phyloP scores from a whole-genome alignment of 495 filamentous ascomycete genomes.

The Pyronema omphalodes region DNA sequence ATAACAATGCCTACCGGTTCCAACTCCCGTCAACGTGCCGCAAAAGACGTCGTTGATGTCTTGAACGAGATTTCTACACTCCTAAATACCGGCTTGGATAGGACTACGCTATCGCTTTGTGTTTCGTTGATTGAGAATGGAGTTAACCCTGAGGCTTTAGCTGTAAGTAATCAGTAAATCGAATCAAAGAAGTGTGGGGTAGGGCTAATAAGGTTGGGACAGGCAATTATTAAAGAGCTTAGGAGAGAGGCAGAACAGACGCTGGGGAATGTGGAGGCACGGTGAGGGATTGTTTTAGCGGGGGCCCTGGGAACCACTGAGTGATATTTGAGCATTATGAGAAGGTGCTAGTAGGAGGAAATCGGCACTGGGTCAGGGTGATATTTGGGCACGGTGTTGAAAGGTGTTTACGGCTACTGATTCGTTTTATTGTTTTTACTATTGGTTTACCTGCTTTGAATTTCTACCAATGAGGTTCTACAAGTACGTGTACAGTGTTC shows the following conservation, averaged over 20 bases:
- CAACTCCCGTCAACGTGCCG: constrained; percentile 59
- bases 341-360: no score
- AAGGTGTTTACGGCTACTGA: no score
- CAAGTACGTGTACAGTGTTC: no score
- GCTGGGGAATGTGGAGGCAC: no score
- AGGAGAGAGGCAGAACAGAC: constrained; percentile 34
- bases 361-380: no score
- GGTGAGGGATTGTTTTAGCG: no score
- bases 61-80: constrained; percentile 84
- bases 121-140: constrained; percentile 95
- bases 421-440: no score
- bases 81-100: constrained; percentile 78
- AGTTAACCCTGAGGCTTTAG: constrained; percentile 85
- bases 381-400: no score
- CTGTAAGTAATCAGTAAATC: constrained; percentile 38
- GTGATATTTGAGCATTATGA: no score
- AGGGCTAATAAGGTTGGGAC: not conserved
- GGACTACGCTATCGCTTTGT: constrained; percentile 77
- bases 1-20: constrained; percentile 14
- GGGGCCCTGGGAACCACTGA: no score
- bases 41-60: constrained; percentile 91
- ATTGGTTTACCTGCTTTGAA: no score
- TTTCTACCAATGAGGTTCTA: no score
- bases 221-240: constrained; percentile 59
- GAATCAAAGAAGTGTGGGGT: not conserved